A percentile compares a stretch with the other conserved stretches of the same genome.
phyloP scores from a whole-genome alignment of 1,139 yeast species.

The Debaryomycetaceae sp. region DNA sequence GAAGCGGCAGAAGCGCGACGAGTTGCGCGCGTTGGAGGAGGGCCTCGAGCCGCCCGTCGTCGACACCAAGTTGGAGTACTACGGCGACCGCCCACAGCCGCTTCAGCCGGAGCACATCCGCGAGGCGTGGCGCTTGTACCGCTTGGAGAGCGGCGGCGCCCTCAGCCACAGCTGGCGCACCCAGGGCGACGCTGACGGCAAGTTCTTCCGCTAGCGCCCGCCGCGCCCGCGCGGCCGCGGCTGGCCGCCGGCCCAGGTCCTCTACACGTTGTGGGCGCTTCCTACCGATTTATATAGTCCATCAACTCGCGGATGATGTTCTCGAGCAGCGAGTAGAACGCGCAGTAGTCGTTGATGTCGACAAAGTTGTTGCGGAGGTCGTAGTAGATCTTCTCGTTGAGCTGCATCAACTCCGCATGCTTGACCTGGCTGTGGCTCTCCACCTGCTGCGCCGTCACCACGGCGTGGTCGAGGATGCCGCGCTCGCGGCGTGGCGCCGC shows the following conservation, averaged over 20 bases:
- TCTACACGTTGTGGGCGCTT: no score
- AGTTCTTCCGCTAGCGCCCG: slow-evolving; percentile 45
- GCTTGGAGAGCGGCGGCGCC: slow-evolving; percentile 63
- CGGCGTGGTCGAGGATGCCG: neutral
- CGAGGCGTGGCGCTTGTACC: slow-evolving; percentile 82
- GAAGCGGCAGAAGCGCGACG: slow-evolving; percentile 27
- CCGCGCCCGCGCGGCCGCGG: no score
- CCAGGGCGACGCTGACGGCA: slow-evolving; percentile 74
- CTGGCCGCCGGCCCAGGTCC: no score
- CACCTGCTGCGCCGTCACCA: slow-evolving; percentile 4
- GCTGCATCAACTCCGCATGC: slow-evolving; percentile 25
- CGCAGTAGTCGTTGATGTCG: slow-evolving; percentile 44
- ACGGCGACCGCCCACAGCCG: slow-evolving; percentile 53
- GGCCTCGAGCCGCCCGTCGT: slow-evolving; percentile 28
- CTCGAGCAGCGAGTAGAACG: slow-evolving; percentile 40
- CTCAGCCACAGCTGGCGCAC: slow-evolving; percentile 59
- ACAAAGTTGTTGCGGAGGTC: slow-evolving; percentile 43
- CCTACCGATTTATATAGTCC: slow-evolving; percentile 25
- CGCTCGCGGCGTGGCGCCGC: slow-evolving; percentile 3
- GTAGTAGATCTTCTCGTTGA: slow-evolving; percentile 37
- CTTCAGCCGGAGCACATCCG: slow-evolving; percentile 78
- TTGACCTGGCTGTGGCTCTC: slow-evolving; percentile 6
- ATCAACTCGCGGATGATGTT: slow-evolving; percentile 37
- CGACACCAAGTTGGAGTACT: slow-evolving; percentile 25
- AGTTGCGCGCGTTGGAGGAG: slow-evolving; percentile 23